Base-by-base conservation (phyloP, 1,139 yeast species). In the Debaryomyces singareniensis region DNA sequence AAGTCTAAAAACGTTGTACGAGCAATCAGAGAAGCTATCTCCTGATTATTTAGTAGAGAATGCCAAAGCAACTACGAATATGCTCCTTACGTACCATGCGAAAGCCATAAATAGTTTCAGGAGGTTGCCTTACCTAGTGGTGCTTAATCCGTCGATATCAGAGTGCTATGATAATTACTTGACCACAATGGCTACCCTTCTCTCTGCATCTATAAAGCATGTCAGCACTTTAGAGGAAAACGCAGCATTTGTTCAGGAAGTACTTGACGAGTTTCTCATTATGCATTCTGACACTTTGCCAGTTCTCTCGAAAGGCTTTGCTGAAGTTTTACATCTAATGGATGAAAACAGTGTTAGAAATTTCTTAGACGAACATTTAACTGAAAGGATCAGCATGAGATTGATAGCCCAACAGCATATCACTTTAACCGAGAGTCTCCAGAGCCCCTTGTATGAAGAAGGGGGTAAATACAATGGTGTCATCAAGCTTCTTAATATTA, bases 101-200 rank as follows among this genome's bases (percentile, higher is more conserved):
- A 67, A 75, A 31, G 56, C 96, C 37, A 54, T 87, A 13, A 68
- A 70, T 25, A 81, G 81, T 27, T 75, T 89, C 41, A 68, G 93
- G 37, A 65, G 70, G 28, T 60, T 89, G 31, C 95, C 96, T 0
- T 89, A 86, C 50, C 69, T 89, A 42, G 87, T 81, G 29, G 82
- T 86, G 28, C 58, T 89, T 37, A 89, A 89, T 49, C 96, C 96
- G n/a, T 75, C 85, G 44, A 80, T 89, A 32, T 81, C 93, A n/a
- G 77, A 75, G 43, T 80, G 84, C 13, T 85, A 86, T 59, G 68
- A 75, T 43, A 58, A 79, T 28, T 89, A 89, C 54, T 60, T 84
- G 40, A 67, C 74, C 36, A 80, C 95, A 4, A 71, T 87, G 62
- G 69, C 80, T 25, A 67, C 78, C 4, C 55, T 86, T 39, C 55